Evolutionary conservation across 257 asterid genomes (phyloP).

Genomic region (Cinchona pubescens): DNA sequence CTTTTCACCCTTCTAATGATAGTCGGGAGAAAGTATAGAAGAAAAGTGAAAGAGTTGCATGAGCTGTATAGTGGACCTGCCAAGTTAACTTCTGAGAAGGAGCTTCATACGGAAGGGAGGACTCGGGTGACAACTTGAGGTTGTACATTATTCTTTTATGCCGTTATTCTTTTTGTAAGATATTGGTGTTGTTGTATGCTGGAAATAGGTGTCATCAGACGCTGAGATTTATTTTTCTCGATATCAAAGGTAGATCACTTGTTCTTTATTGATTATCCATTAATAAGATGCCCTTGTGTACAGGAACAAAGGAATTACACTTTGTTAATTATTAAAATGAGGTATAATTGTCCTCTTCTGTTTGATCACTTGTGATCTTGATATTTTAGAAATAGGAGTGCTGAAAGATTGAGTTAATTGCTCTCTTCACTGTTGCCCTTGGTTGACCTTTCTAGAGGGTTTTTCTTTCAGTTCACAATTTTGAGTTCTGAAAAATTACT

Average conservation of each 20-base stretch:
- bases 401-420: conserved; percentile 1
- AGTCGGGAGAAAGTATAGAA: neutral
- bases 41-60: neutral
- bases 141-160: conserved; percentile 1
- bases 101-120: neutral
- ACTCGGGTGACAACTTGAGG: neutral
- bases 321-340: neutral
- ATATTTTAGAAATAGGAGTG: neutral
- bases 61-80: neutral
- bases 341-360: neutral
- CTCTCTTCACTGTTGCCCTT: neutral
- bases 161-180: conserved; percentile 10
- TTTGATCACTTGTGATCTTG: conserved; percentile 3
- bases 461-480: neutral
- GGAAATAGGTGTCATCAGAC: neutral
- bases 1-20: neutral
- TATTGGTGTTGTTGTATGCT: neutral
- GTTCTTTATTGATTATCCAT: conserved; percentile 3
- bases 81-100: neutral
- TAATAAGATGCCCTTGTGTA: neutral
- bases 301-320: neutral
- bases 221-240: neutral
- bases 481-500: neutral
- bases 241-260: neutral
- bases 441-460: neutral